phyloP scores from a whole-genome alignment of 306 rosid species.

The Prunus mira region DNA sequence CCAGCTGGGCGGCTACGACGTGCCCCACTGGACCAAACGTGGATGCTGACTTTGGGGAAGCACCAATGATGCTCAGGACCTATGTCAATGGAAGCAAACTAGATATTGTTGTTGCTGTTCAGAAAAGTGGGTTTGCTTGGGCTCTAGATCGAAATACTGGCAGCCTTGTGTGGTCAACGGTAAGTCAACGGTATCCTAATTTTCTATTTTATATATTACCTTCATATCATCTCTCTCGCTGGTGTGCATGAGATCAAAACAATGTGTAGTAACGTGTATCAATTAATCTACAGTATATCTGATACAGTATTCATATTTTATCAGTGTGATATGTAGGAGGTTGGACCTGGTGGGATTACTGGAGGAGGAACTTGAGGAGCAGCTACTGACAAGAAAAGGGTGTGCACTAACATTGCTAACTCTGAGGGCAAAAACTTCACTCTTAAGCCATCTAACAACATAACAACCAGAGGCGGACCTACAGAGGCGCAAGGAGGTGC shows the following conservation, averaged over 20 bases:
- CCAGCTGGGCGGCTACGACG: slow-evolving; percentile 70
- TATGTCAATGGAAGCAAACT: slow-evolving; percentile 21
- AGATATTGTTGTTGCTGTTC: slow-evolving; percentile 56
- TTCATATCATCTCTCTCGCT: no score
- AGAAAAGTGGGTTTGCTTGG: slow-evolving; percentile 69
- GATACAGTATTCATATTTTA: no score
- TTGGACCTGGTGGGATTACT: slow-evolving; percentile 36
- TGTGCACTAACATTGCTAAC: slow-evolving; percentile 55
- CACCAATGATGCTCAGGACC: slow-evolving; percentile 44
- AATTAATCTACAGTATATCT: no score
- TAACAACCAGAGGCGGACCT: no score
- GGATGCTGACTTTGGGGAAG: slow-evolving; percentile 61
- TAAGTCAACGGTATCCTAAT: not conserved
- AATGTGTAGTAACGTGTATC: no score
- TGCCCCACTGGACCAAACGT: slow-evolving; percentile 48
- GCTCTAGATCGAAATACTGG: slow-evolving; percentile 56
- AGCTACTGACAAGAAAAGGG: slow-evolving; percentile 43
- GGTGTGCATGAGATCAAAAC: no score
- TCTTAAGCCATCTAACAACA: slow-evolving; percentile 33
- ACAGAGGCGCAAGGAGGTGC: no score
- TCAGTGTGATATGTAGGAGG: slow-evolving; percentile 22
- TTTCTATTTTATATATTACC: no score
- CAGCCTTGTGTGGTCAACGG: slow-evolving; percentile 38
- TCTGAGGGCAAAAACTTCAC: slow-evolving; percentile 28
- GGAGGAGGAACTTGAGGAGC: slow-evolving; percentile 65